Conservation (phyloP, 2,329 filamentous ascomycete species). For the Diplodia mutila region DNA sequence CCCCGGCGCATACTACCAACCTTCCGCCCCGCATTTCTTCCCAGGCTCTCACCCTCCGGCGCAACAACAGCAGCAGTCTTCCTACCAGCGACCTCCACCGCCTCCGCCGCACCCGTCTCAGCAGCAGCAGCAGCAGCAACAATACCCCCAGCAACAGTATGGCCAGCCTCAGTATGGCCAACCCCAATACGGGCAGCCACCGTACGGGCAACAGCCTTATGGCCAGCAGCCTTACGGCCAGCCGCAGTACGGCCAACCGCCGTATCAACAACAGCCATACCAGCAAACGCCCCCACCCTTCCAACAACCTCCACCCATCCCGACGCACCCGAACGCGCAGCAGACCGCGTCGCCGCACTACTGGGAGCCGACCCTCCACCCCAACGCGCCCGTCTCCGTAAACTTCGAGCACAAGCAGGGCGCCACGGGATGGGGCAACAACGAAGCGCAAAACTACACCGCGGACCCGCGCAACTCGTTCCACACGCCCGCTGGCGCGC, state of each 20-base stretch:
- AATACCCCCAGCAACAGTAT: constrained; percentile 23
- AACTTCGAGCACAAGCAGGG: constrained; percentile 62
- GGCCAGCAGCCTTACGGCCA: constrained; percentile 19
- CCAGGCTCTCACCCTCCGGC: constrained; percentile 27
- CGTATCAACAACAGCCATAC: constrained; percentile 33
- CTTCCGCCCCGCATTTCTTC: constrained; percentile 16
- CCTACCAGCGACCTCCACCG: constrained; percentile 9
- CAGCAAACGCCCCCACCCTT: constrained; percentile 30
- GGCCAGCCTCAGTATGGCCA: neutral
- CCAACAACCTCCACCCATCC: constrained; percentile 36
- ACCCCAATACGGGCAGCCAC: constrained; percentile 37
- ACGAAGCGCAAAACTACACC: constrained; percentile 63
- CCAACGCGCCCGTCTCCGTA: constrained; percentile 50
- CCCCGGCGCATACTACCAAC: constrained; percentile 8
- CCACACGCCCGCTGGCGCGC: constrained; percentile 55
- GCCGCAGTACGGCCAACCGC: constrained; percentile 33
- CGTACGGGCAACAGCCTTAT: constrained; percentile 11
- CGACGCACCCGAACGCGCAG: constrained; percentile 33
- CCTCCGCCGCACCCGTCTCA: constrained; percentile 2
- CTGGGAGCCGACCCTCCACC: constrained; percentile 58
- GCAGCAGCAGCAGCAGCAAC: constrained; percentile 28
- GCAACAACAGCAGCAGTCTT: constrained; percentile 25
- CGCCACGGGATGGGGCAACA: constrained; percentile 65
- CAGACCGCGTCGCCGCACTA: constrained; percentile 44
- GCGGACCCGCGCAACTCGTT: constrained; percentile 56